These are phyloP conservation scores for Ceriops decandra DNA, from an alignment of 345 rosid species.

Conservation along the genomic window DNA sequence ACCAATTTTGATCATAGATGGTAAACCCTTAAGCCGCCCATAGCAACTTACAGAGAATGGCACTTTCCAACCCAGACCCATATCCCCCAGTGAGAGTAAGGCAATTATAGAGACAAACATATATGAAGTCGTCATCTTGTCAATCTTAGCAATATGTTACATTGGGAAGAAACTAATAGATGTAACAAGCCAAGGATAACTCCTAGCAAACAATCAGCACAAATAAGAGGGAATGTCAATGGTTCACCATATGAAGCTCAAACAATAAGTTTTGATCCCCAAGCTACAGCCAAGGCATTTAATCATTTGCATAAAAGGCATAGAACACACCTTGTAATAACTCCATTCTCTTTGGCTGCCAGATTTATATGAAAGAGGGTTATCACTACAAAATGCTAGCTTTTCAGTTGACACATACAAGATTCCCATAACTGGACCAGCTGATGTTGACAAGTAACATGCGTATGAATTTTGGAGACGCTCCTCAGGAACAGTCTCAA, in stretches of 20 bases:
- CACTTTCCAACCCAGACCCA: too few species aligned
- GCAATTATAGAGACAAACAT: background rate
- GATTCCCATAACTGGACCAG: conserved; percentile 4
- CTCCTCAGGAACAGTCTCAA: background rate
- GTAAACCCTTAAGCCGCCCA: background rate
- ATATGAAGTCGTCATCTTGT: background rate
- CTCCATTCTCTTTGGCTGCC: conserved; percentile 1
- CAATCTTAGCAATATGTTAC: too few species aligned
- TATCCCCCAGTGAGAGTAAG: too few species aligned
- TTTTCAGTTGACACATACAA: background rate
- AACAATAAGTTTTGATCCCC: background rate
- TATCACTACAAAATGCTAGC: background rate
- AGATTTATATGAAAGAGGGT: background rate
- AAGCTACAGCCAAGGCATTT: background rate
- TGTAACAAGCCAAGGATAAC: background rate
- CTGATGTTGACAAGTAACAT: background rate
- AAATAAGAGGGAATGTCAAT: background rate
- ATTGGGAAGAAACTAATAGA: background rate
- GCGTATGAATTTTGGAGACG: background rate
- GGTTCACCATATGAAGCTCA: background rate
- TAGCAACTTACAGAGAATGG: background rate
- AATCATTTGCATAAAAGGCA: background rate
- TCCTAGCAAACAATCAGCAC: background rate
- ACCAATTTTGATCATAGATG: too few species aligned
- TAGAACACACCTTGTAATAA: background rate